Conservation (phyloP, 345 rosid genomes). For the Trapa bicornis region DNA sequence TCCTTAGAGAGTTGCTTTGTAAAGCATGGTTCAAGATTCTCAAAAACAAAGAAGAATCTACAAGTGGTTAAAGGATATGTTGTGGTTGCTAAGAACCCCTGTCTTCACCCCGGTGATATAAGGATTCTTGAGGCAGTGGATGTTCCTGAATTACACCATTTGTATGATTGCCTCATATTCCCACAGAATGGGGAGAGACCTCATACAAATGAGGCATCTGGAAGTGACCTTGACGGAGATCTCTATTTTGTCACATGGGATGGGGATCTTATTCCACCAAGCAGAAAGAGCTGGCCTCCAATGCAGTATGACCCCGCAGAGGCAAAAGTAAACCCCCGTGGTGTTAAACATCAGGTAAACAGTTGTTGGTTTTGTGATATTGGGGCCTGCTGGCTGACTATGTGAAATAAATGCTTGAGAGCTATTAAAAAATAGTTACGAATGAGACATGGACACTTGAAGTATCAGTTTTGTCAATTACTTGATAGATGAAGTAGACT, state of each 20-base stretch:
- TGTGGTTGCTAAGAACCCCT: conserved; percentile 78
- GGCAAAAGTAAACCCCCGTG: conserved; percentile 16
- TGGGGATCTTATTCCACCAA: conserved; percentile 68
- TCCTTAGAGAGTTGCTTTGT: conserved; percentile 56
- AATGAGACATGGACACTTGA: neutral
- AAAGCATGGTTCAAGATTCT: conserved; percentile 67
- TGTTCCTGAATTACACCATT: conserved; percentile 50
- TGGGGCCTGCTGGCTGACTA: neutral
- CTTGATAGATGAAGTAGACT: neutral
- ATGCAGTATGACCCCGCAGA: conserved; percentile 54
- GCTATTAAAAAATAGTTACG: neutral
- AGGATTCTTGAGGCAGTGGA: conserved; percentile 90
- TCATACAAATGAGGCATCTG: conserved; percentile 85
- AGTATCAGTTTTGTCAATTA: neutral
- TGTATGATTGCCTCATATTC: conserved; percentile 77
- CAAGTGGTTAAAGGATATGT: conserved; percentile 53
- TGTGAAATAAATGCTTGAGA: neutral
- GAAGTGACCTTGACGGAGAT: conserved; percentile 96
- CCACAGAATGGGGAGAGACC: conserved; percentile 92
- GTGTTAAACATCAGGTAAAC: conserved; percentile 54
- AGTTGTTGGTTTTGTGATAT: neutral
- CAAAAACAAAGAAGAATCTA: conserved; percentile 36
- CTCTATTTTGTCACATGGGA: conserved; percentile 90
- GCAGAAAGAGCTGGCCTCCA: conserved; percentile 54
- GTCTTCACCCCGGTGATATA: conserved; percentile 91